These are phyloP conservation scores for Vigna trinervia DNA, from an alignment of 306 rosid genomes.

Conservation along the genomic window DNA sequence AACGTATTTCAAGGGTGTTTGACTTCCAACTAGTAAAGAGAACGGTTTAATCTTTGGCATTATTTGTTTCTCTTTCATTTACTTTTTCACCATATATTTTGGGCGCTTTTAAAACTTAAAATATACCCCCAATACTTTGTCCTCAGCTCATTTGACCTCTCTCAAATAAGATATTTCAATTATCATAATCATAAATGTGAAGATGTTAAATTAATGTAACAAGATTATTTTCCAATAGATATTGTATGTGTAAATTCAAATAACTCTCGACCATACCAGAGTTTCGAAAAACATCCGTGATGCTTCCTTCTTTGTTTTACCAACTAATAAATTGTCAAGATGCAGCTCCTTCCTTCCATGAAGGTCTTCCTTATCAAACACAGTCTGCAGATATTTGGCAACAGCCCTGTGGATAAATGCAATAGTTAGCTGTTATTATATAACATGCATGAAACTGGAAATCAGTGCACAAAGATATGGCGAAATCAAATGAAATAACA, in stretches of 20 bases:
- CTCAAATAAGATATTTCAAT: conserved; percentile 14
- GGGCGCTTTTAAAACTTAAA: neutral
- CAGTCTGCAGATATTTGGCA: conserved; percentile 89
- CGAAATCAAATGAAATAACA: conserved; percentile 19
- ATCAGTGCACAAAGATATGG: neutral
- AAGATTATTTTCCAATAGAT: conserved; percentile 21
- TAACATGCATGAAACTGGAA: neutral
- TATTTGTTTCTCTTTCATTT: neutral
- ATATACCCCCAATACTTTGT: neutral
- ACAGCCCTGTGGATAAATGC: conserved; percentile 68
- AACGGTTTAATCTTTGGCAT: neutral
- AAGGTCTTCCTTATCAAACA: conserved; percentile 76
- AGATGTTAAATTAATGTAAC: conserved; percentile 10
- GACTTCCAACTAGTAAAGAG: neutral
- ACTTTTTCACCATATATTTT: neutral
- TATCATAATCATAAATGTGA: conserved; percentile 20
- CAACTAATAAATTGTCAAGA: conserved; percentile 71
- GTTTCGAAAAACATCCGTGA: conserved; percentile 59
- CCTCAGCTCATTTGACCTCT: neutral
- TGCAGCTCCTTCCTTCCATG: conserved; percentile 70
- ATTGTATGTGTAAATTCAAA: conserved; percentile 14
- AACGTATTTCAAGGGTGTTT: conserved; percentile 1
- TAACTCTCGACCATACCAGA: conserved; percentile 59
- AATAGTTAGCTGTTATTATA: conserved; percentile 35
- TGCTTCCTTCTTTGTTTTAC: conserved; percentile 57